phyloP scores from a whole-genome alignment of 1,284 basidiomycete species.

The Naganishia liquefaciens region DNA sequence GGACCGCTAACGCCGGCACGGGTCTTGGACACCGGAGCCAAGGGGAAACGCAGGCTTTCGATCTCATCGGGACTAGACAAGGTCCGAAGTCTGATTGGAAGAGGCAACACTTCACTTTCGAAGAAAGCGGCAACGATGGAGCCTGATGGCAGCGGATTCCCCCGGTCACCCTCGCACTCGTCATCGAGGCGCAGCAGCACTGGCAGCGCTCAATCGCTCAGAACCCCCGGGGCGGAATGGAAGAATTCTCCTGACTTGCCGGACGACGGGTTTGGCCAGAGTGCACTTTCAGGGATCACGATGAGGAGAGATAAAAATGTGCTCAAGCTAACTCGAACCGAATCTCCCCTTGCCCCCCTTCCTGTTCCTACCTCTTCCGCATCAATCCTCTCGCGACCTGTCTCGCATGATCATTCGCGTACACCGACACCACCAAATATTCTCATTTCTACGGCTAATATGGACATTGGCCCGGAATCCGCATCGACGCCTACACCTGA shows the following conservation, averaged over 20 bases:
- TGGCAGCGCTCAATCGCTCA: neutral
- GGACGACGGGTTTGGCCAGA: neutral
- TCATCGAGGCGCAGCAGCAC: slow-evolving; percentile 15
- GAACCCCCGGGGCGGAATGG: neutral
- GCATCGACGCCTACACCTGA: neutral
- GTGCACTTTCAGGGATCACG: neutral
- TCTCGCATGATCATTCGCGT: neutral
- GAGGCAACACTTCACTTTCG: neutral
- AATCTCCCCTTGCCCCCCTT: slow-evolving; percentile 3
- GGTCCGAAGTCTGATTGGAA: slow-evolving; percentile 14
- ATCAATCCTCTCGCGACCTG: slow-evolving; percentile 1
- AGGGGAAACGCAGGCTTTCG: slow-evolving; percentile 8
- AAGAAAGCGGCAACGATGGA: neutral
- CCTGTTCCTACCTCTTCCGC: neutral
- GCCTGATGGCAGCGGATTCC: neutral
- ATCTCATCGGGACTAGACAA: slow-evolving; percentile 18
- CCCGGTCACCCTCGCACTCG: neutral
- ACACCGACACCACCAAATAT: slow-evolving; percentile 13
- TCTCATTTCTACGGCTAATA: neutral
- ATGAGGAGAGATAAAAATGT: slow-evolving; percentile 23
- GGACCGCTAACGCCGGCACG: neutral
- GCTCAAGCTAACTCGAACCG: slow-evolving; percentile 18
- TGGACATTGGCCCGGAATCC: neutral
- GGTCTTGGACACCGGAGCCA: neutral
- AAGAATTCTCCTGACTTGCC: neutral